These are phyloP conservation scores for Phyllostachys edulis DNA, from an alignment of 176 grass and related monocot species.

Conservation along the genomic window DNA sequence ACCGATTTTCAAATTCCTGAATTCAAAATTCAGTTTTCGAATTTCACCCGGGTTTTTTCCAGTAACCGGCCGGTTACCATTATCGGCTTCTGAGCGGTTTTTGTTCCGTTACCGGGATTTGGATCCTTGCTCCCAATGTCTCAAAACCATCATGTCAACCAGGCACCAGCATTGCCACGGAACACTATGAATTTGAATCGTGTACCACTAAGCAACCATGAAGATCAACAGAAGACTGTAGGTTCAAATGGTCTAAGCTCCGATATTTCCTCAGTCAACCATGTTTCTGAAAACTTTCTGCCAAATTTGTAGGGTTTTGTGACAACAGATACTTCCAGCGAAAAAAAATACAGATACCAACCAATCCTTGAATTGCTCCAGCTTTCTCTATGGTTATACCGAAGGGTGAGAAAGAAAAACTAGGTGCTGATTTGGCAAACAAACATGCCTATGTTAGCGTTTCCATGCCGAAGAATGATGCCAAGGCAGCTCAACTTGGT, in stretches of 20 bases:
- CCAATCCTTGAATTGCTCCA: constrained; percentile 83
- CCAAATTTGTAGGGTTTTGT: constrained; percentile 45
- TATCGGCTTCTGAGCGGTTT: too few relatives aligned
- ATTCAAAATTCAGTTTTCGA: too few relatives aligned
- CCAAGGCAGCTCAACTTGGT: constrained; percentile 41
- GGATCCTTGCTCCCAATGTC: too few relatives aligned
- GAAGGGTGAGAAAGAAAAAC: constrained; percentile 67
- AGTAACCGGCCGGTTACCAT: too few relatives aligned
- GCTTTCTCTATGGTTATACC: constrained; percentile 49
- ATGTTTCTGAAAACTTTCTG: constrained; percentile 56
- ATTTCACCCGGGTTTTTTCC: too few relatives aligned
- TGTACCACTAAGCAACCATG: constrained; percentile 45
- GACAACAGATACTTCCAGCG: constrained; percentile 37
- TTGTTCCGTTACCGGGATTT: too few relatives aligned
- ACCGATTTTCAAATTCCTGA: too few relatives aligned
- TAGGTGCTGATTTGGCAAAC: constrained; percentile 37
- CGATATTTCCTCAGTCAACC: constrained; percentile 49
- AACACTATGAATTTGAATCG: constrained; percentile 35
- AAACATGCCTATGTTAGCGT: constrained; percentile 89
- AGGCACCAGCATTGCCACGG: too few relatives aligned
- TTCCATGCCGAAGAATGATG: constrained; percentile 51
- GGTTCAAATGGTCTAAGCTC: constrained; percentile 62
- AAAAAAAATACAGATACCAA: constrained; percentile 86
- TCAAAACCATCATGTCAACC: too few relatives aligned
- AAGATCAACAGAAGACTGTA: constrained; percentile 53